These are phyloP conservation scores for Sarcodon sp. DNA, from an alignment of 768 basidiomycete genomes.

Conservation along the genomic window DNA sequence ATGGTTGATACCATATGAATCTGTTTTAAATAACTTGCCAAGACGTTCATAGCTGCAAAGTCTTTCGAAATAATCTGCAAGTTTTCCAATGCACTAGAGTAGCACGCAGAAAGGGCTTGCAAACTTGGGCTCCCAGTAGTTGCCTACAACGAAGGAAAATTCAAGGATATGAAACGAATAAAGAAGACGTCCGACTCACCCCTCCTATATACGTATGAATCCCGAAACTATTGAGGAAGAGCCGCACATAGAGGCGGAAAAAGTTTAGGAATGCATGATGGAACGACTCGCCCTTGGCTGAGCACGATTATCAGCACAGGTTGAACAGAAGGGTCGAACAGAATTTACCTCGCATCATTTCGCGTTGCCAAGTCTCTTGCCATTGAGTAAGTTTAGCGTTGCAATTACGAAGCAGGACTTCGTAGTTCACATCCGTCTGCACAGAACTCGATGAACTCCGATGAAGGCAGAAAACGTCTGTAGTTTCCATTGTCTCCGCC, in stretches of 20 bases:
- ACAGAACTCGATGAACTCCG: conserved; percentile 27
- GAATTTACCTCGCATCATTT: conserved; percentile 53
- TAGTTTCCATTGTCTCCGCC: conserved; percentile 49
- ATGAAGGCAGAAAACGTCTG: conserved; percentile 54
- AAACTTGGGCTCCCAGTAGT: conserved; percentile 48
- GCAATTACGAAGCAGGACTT: conserved; percentile 56
- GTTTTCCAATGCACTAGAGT: conserved; percentile 58
- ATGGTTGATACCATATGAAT: conserved; percentile 4
- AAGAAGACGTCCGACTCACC: conserved; percentile 21
- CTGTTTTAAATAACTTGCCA: conserved; percentile 24
- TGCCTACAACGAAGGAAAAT: conserved; percentile 21
- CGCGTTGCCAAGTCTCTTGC: conserved; percentile 57
- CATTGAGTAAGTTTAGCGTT: conserved; percentile 64
- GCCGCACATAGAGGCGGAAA: conserved; percentile 65
- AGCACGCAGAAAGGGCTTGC: conserved; percentile 60
- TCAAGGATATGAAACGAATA: conserved; percentile 2
- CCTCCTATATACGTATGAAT: conserved; percentile 50
- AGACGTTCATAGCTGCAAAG: conserved; percentile 60
- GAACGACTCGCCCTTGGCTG: conserved; percentile 64
- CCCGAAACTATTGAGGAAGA: conserved; percentile 80
- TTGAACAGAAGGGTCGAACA: not conserved
- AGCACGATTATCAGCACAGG: not conserved
- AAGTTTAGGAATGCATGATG: conserved; percentile 64
- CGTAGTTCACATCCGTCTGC: conserved; percentile 59
- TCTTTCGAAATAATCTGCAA: conserved; percentile 63